Evolutionary conservation across 2,329 filamentous ascomycete species (phyloP).

Genomic region (Amauroascus niger): DNA sequence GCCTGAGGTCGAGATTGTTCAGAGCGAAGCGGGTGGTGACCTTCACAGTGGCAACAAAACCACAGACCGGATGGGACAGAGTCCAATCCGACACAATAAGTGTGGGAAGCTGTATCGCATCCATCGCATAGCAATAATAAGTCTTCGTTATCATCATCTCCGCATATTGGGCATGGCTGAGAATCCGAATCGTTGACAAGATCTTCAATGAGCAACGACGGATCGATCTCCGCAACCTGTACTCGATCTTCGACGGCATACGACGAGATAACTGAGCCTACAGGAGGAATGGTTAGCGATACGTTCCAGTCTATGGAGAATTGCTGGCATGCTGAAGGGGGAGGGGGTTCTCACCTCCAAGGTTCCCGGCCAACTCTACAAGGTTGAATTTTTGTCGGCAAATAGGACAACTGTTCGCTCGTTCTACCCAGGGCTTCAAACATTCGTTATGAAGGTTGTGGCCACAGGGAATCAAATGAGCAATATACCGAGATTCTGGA

Average conservation of each 20-base stretch:
- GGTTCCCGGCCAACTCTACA: slow-evolving; percentile 69
- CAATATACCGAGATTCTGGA: slow-evolving; percentile 45
- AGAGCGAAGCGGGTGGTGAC: slow-evolving; percentile 36
- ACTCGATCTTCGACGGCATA: slow-evolving; percentile 46
- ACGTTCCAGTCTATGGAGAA: slow-evolving; percentile 4
- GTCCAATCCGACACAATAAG: slow-evolving; percentile 79
- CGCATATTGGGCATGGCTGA: slow-evolving; percentile 76
- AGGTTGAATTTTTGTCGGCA: slow-evolving; percentile 86
- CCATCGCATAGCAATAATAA: slow-evolving; percentile 81
- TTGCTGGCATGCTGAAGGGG: background rate
- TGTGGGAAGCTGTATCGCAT: slow-evolving; percentile 83
- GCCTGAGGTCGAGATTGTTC: slow-evolving; percentile 25
- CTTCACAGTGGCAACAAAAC: slow-evolving; percentile 78
- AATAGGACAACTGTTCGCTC: slow-evolving; percentile 96
- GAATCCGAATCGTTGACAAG: slow-evolving; percentile 56
- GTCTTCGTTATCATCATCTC: slow-evolving; percentile 68
- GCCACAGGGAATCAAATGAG: slow-evolving; percentile 63
- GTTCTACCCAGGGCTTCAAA: slow-evolving; percentile 86
- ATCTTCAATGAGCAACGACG: slow-evolving; percentile 58
- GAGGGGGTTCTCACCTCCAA: slow-evolving; percentile 57
- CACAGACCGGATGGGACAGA: slow-evolving; percentile 66
- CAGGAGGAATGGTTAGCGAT: slow-evolving; percentile 7
- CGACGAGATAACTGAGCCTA: slow-evolving; percentile 49
- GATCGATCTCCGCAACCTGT: slow-evolving; percentile 81
- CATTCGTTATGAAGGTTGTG: slow-evolving; percentile 91